Evolutionary conservation across 768 basidiomycete genomes (phyloP), one percentile per base, ranked within the genome.

Genomic region (Mycena maculata): DNA sequence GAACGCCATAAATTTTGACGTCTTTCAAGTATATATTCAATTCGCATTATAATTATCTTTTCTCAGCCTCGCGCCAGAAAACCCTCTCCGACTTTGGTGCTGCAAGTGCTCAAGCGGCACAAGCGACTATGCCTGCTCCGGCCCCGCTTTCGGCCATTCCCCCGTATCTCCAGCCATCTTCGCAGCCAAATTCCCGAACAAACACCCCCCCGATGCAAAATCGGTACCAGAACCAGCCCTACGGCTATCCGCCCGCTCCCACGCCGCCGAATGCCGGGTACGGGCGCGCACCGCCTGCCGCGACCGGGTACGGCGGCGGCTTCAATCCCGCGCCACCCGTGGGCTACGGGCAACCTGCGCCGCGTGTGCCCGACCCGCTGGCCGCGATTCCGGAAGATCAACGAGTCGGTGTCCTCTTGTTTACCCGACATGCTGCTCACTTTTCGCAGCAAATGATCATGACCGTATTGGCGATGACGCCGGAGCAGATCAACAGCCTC

Each of bases 381-480:
- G 50, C 56, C 27, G 42, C 25, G 2, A 41, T 58, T 28, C 45
- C 60, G 13, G 71, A 74, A 31, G 71, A 79, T 60, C 63, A 67
- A 48, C 59, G 71, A 45, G 69, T 67, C 38, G 48, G 41, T 58
- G 15, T 42, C 57, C 50, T 28, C 20, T 33, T 5, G 55, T 48
- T 18, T 47, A 31, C 28, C 31, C 16, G 13, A 20, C 20, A 31
- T 63, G 64, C 64, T 62, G 15, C 54, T 76, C 28, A 70, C 73
- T 28, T 28, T 54, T 36, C 64, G 15, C 65, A 90, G 91, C 86
- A 86, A 41, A 87, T 94, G 78, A 88, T 96, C 39, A 84, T 92
- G 80, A 90, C 90, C 58, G 90, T 96, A 3, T 73, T 96, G 60
- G 81, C 87, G 38, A 92, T 98, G 90, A 92, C 93, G 1, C 88